These are phyloP conservation scores for Vicia faba DNA, from an alignment of 306 rosid genomes.

Conservation along the genomic window DNA sequence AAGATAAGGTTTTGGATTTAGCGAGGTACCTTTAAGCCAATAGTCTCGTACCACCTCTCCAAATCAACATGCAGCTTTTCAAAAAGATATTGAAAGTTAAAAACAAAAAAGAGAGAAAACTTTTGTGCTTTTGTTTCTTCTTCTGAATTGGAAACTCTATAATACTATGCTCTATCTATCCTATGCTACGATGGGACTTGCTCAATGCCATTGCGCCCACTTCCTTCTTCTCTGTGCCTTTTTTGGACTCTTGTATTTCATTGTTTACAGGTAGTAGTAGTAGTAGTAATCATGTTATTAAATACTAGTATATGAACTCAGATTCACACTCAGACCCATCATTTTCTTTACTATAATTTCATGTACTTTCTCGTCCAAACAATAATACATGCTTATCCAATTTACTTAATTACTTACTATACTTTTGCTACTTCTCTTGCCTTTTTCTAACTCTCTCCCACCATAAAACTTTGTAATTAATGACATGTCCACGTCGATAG, in stretches of 20 bases:
- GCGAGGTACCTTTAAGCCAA: constrained; percentile 46
- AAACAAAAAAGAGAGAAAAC: neutral
- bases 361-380: constrained; percentile 23
- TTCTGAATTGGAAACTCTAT: constrained; percentile 38
- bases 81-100: constrained; percentile 10
- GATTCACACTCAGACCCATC: constrained; percentile 22
- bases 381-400: constrained; percentile 25
- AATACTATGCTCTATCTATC: constrained; percentile 10
- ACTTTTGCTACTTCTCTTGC: constrained; percentile 39
- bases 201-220: constrained; percentile 37
- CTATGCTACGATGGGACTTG: constrained; percentile 41
- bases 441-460: constrained; percentile 30
- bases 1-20: constrained; percentile 69
- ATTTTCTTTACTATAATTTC: constrained; percentile 39
- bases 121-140: constrained; percentile 15
- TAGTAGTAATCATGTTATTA: neutral
- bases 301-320: neutral
- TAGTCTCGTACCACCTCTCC: constrained; percentile 50
- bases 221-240: constrained; percentile 30
- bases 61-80: constrained; percentile 52
- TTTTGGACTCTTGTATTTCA: constrained; percentile 42
- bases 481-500: too few species aligned
- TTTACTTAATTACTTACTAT: neutral
- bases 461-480: neutral
- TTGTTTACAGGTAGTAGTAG: neutral